Evolutionary conservation across 495 filamentous ascomycete species (phyloP), one percentile per base, ranked within the genome.

Genomic region (Physcia stellaris): DNA sequence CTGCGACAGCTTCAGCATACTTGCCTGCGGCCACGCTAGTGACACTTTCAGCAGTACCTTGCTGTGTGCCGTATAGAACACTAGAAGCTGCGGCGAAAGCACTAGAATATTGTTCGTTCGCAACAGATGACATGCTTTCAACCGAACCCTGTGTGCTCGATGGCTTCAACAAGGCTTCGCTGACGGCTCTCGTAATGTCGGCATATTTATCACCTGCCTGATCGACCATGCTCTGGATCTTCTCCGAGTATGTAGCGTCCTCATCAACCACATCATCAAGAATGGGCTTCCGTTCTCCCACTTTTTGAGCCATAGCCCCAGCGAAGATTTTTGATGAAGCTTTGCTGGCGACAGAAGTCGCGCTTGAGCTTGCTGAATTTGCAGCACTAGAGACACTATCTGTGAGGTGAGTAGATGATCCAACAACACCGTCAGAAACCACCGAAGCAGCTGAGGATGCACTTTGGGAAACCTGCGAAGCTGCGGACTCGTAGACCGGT

Each of bases 1-100:
- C 71, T 28, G 67, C 60, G 44, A 80, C 64, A 35, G 79, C 77
- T 15, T 67, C 62, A 40, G 61, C 54, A 49, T 75, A 79, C 41
- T 65, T 67, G 11, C 72, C 69, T 18, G 64, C 60, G n/a, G 66
- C 75, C 15, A 65, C 61, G 32, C 63, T 70, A 6, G 63, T 57
- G 7, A 66, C 47, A 17, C 63, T 68, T 45, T 72, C 70, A 5
- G 50, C 58, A 15, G 57, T 49, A n/a, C 64, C 62, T 43, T 70
- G 57, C 29, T 65, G 53, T 2, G 70, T 68, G 12, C 75, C 75
- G 49, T 78, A 75, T 1, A 78, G 49, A 19, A 63, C 69, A 24
- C 55, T 64, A 19, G 70, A 75, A 9, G 76, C 75, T 26, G 73
- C 75, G 19, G 58, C 49, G 24, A 77, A 45, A 11, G 73, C 75